Percentiles rank a stretch among this genome's conserved stretches.
Conservation (phyloP, 139 green algal species). For the Astrephomene gubernaculifera region DNA sequence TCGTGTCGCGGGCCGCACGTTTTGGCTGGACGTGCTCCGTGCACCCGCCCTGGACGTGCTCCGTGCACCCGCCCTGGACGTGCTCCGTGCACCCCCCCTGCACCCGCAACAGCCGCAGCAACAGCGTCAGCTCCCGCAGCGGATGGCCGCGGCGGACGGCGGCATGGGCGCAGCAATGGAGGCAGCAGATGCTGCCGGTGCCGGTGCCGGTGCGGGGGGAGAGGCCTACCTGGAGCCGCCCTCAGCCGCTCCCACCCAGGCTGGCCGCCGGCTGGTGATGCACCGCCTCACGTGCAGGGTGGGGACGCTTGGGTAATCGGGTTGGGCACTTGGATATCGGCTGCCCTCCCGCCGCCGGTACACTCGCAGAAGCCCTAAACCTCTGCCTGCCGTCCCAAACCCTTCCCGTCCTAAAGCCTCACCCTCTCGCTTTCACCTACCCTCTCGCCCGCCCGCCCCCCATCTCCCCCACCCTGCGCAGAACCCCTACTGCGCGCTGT, state of each 20-base stretch:
- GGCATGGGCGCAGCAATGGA: too few relatives aligned
- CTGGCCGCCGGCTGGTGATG: slow-evolving; percentile 2
- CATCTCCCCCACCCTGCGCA: too few relatives aligned
- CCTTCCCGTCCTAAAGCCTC: neutral
- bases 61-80: too few relatives aligned
- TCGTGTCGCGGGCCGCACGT: neutral
- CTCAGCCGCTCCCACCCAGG: neutral
- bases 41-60: too few relatives aligned
- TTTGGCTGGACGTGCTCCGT: neutral
- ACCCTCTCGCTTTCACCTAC: neutral
- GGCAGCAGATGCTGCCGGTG: too few relatives aligned
- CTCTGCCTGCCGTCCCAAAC: neutral
- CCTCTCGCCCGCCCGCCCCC: neutral
- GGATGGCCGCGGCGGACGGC: too few relatives aligned
- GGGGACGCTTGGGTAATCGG: neutral
- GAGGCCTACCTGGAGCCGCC: neutral
- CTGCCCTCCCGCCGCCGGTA: too few relatives aligned
- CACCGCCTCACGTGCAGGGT: slow-evolving; percentile 22
- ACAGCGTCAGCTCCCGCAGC: too few relatives aligned
- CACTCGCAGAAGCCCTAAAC: neutral
- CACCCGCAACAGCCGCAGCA: too few relatives aligned
- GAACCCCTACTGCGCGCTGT: slow-evolving; percentile 1
- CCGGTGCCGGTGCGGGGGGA: neutral
- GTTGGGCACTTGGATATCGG: too few relatives aligned
- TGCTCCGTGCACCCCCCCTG: too few relatives aligned